Evolutionary conservation across 768 basidiomycete species (phyloP), one percentile per base, ranked within the genome.

Genomic region (Pleurotus pulmonarius): DNA sequence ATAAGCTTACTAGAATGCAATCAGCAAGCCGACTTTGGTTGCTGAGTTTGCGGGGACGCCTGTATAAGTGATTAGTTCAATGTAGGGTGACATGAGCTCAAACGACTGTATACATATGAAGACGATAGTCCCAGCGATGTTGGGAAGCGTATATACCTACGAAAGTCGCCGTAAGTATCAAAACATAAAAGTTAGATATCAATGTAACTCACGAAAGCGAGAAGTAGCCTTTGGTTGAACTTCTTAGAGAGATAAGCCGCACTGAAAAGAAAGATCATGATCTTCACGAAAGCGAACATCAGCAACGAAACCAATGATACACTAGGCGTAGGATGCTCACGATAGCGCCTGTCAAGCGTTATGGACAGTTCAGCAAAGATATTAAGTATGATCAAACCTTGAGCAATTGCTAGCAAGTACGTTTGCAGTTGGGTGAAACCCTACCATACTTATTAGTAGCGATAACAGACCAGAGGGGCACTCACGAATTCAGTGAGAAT

Each of bases 381-480:
- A 34, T 34, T 34, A 34, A 11, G 3, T 2, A 34, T 34, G 29
- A 34, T 9, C 29, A 34, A 34, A 61, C 73, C 75, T 63, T 77
- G 75, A 26, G 75, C 75, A 34, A 77, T 77, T 0, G 78, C 77
- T n/a, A 82, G 68, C n/a, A 83, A 62, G 60, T 81, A 79, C 9
- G 80, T 80, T 61, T 81, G 79, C 15, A 79, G 63, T 18, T 70
- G 69, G 3, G 75, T 73, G 62, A 75, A 83, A 16, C 81, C 81
- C 66, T 80, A 34, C 11, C 9, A 34, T 34, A 9, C 29, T 11
- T 52, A 6, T 51, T 40, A 26, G 41, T 13, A 57, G 34, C 15
- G 4, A 15, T 12, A 46, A 9, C 13, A 43, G 20, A 20, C 2
- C 8, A 24, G 29, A 16, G 45, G 16, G 12, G 38, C 2, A 57